Conservation (phyloP, 1,284 basidiomycete genomes). For the Peniophora sp. region DNA sequence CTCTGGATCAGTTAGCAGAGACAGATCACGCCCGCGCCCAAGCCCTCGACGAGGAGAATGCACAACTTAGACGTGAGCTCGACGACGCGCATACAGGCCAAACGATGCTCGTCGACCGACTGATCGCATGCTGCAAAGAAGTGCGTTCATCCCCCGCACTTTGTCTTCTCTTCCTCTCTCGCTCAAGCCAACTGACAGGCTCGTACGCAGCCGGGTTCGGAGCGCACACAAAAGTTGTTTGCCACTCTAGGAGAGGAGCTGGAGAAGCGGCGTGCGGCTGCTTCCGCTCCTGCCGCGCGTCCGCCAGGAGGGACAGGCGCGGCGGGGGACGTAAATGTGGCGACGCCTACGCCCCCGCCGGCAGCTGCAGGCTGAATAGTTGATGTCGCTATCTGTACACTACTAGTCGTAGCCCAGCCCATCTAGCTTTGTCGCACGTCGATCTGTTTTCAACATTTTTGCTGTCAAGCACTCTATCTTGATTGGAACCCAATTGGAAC, state of each 20-base stretch:
- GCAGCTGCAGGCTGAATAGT: conserved; percentile 7
- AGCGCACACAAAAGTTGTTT: conserved; percentile 70
- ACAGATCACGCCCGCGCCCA: not conserved
- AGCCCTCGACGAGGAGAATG: conserved; percentile 31
- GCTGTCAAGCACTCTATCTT: not conserved
- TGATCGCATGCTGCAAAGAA: conserved; percentile 78
- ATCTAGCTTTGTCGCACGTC: conserved; percentile 10
- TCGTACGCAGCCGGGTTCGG: conserved; percentile 59
- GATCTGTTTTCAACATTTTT: not conserved
- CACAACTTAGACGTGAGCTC: conserved; percentile 60
- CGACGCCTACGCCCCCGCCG: conserved; percentile 26
- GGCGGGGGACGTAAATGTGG: conserved; percentile 22
- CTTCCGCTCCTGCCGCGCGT: conserved; percentile 12
- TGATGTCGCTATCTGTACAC: conserved; percentile 2
- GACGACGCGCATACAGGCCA: conserved; percentile 69
- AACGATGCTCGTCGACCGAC: conserved; percentile 68
- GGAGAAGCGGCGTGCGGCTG: conserved; percentile 45
- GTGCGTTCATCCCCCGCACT: conserved; percentile 29
- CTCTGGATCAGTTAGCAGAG: conserved; percentile 22
- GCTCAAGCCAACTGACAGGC: conserved; percentile 2
- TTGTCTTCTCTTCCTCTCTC: not conserved
- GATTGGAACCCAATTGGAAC: too few relatives aligned
- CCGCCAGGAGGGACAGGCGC: conserved; percentile 28
- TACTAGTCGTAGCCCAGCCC: not conserved
- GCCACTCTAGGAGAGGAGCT: conserved; percentile 73